Base-by-base conservation (phyloP, 2,329 filamentous ascomycete species). In the Epichloe scottii region DNA sequence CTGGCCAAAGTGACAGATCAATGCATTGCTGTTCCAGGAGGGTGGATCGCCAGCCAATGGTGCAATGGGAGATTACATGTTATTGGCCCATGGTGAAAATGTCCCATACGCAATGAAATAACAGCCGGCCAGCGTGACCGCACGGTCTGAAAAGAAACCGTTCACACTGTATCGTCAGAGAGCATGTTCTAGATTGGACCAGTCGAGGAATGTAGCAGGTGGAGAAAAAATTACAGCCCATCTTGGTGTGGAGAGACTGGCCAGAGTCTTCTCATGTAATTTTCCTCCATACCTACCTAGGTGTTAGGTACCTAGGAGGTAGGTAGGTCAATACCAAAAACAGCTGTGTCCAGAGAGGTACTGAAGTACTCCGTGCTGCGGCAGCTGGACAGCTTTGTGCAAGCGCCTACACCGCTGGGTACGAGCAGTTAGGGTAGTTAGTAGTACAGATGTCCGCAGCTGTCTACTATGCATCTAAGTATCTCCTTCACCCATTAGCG, bases 1-100 rank as follows among this genome's bases (percentile, higher is more conserved):
- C 37, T 37, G 23, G 34, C 21, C 21, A 30, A 48, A 40, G 35
- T 26, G 37, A 35, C 47, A 33, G 19, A 40, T 21, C 8, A 19
- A 23, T 48, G 46, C 46, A 40, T 19, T 30, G 40, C 49, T 15
- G 49, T 43, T 38, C 44, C 30, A 51, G 26, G 37, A 34, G 39
- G 43, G 39, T 48, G 49, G 49, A 30, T 30, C 44, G 34, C 23
- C 15, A 19, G 15, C 44, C 37, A 42, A 41, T 40, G 30, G 17
- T 34, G 34, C 34, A 38, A 41, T 35, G 11, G 17, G 5, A 26
- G 19, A 3, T 21, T 7, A 4, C 23, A 26, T 23, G 3, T 35
- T 17, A 48, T 51, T 51, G 44, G 44, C 12, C 15, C 17, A 19
- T 7, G 10, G 19, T 30, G 8, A 30, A 6, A 15, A 37, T n/a